Conservation (phyloP, 2,329 filamentous ascomycete genomes). For the Magnaporthales sp. region DNA sequence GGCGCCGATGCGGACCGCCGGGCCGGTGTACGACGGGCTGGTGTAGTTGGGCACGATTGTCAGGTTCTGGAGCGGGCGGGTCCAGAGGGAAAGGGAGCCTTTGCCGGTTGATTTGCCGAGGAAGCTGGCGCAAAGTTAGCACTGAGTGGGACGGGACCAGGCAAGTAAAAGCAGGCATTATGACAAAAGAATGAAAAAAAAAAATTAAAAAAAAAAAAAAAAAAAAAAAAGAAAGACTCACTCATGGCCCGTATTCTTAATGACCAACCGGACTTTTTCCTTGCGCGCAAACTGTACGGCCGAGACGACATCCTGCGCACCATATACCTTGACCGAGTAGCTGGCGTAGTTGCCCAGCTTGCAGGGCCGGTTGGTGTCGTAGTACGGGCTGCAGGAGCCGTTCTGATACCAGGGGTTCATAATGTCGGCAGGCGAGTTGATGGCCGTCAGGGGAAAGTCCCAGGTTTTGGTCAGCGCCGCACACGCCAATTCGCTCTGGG, state of each 20-base stretch:
- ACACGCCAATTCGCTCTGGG: slow-evolving; percentile 35
- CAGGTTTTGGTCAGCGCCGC: slow-evolving; percentile 23
- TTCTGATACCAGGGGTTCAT: slow-evolving; percentile 24
- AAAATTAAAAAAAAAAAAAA: no score
- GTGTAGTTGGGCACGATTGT: slow-evolving; percentile 20
- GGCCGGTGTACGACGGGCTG: slow-evolving; percentile 30
- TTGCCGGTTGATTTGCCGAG: slow-evolving; percentile 27
- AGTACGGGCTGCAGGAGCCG: slow-evolving; percentile 16
- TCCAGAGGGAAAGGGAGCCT: slow-evolving; percentile 28
- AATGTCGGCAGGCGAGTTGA: slow-evolving; percentile 11
- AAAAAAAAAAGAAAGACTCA: no score
- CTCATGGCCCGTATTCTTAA: slow-evolving; percentile 41
- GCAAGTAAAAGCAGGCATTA: no score
- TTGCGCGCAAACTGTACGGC: slow-evolving; percentile 25
- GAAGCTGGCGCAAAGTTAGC: no score
- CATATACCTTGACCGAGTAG: slow-evolving; percentile 21
- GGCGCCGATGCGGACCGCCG: slow-evolving; percentile 36
- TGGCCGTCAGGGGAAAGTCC: slow-evolving; percentile 13
- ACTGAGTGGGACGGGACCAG: no score
- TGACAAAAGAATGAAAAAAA: no score
- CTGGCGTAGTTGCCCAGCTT: slow-evolving; percentile 25
- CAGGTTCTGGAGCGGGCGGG: slow-evolving; percentile 20
- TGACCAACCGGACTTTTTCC: slow-evolving; percentile 33
- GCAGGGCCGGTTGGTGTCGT: slow-evolving; percentile 25
- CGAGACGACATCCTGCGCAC: slow-evolving; percentile 13